Base-by-base conservation (phyloP, 257 asterid genomes). In the Primulina tabacum region DNA sequence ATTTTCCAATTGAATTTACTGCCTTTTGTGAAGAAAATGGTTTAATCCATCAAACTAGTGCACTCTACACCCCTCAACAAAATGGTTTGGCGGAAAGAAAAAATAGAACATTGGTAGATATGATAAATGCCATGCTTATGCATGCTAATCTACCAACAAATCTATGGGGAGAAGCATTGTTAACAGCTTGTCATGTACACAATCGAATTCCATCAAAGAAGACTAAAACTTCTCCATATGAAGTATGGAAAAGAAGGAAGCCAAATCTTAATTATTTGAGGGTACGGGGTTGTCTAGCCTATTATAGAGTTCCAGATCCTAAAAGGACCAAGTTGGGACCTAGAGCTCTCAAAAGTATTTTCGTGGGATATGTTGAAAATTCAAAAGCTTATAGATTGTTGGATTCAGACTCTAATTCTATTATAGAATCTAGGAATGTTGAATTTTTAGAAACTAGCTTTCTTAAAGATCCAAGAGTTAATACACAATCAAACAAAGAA, bases 301-400 rank as follows among this genome's bases (percentile, higher is more conserved):
- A 7, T 8, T 40, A 70, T 67, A 67, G 33, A 60, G 30, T 28
- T 53, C 5, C 32, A 10, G 43, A 70, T 6, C 18, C 59, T 33
- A 69, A 38, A 8, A 52, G n/a, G 18, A 52, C 28, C 6, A 67
- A 67, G 12, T 26, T 40, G 5, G 59, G 66, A 47, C 72, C 72
- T 6, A 59, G 26, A 10, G 62, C 34, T n/a, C 18, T 26, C 0
- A 67, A 37, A 74, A n/a, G 64, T 40, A 10, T 43, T 1, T 74
- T 74, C 47, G 73, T 47, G 3, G 77, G 77, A 4, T 73, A 73
- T 73, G 68, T 32, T 9, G 24, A 66, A 40, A 43, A 74, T 34
- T 66, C 64, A 0, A 74, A 60, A 34, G 64, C 57, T 0, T 74
- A 74, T 43, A 43, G 69, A 33, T 1, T 59, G 0, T 33, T 68